Evolutionary conservation across 163 green algal species (phyloP).

Genomic region (Chloromonas sp.): DNA sequence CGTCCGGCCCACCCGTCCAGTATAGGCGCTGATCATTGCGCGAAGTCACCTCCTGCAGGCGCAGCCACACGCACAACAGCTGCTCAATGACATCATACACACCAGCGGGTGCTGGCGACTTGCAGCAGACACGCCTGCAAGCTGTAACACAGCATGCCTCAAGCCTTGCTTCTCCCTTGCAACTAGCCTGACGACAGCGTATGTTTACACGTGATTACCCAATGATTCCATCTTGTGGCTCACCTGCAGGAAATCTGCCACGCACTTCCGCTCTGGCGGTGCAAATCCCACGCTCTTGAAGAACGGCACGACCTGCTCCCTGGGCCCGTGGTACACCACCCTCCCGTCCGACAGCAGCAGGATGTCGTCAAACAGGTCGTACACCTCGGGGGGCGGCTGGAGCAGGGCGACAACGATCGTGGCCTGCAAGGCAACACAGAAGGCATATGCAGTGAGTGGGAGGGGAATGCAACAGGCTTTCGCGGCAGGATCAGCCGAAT

Average conservation of each 20-base stretch:
- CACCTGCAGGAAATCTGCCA: constrained; percentile 39
- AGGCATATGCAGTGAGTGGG: background rate
- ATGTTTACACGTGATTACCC: too few species aligned
- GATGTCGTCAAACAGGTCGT: constrained; percentile 68
- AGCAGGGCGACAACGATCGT: constrained; percentile 59
- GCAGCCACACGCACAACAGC: constrained; percentile 7
- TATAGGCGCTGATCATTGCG: constrained; percentile 47
- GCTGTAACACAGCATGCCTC: too few species aligned
- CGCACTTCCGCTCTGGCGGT: constrained; percentile 36
- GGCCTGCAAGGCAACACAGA: background rate
- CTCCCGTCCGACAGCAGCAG: constrained; percentile 58
- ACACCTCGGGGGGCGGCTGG: constrained; percentile 65
- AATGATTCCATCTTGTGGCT: background rate
- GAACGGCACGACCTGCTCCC: constrained; percentile 54
- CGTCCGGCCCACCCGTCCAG: constrained; percentile 12
- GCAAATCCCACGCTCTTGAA: constrained; percentile 67
- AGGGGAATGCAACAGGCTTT: background rate
- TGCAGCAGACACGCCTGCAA: too few species aligned
- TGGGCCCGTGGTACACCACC: constrained; percentile 66
- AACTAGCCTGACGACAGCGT: too few species aligned
- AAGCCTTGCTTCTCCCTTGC: too few species aligned
- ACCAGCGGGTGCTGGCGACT: background rate
- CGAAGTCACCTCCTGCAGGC: constrained; percentile 62
- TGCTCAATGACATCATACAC: background rate
- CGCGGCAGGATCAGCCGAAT: too few species aligned